Evolutionary conservation across 441 rosid genomes (phyloP).

Genomic region (Gossypium schwendimanii): DNA sequence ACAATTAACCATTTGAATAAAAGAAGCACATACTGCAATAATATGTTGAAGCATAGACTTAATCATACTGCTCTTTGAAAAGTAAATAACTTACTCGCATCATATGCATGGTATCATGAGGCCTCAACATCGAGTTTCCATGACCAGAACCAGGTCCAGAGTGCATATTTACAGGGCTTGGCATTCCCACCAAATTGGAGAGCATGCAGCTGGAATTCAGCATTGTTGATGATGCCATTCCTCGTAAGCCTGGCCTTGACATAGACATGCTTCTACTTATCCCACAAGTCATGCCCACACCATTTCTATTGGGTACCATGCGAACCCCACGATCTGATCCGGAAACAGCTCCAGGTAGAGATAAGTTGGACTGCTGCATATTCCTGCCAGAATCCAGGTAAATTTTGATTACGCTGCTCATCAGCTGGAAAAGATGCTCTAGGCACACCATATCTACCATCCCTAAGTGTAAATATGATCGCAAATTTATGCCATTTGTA

Average conservation of each 20-base stretch:
- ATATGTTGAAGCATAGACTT: not conserved
- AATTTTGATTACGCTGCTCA: slow-evolving; percentile 79
- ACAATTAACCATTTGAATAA: not conserved
- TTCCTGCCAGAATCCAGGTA: slow-evolving; percentile 43
- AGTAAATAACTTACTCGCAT: slow-evolving; percentile 56
- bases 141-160: slow-evolving; percentile 59
- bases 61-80: not conserved
- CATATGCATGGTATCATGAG: slow-evolving; percentile 66
- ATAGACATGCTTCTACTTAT: slow-evolving; percentile 63
- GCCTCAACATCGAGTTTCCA: slow-evolving; percentile 66
- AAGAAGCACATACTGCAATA: not conserved
- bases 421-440: slow-evolving; percentile 66
- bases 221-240: slow-evolving; percentile 60
- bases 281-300: slow-evolving; percentile 60
- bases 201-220: slow-evolving; percentile 61
- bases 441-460: slow-evolving; percentile 66
- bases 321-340: slow-evolving; percentile 67
- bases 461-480: slow-evolving; percentile 38
- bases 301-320: slow-evolving; percentile 61
- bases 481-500: not conserved
- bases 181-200: slow-evolving; percentile 63
- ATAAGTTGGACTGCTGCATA: slow-evolving; percentile 62
- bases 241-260: slow-evolving; percentile 78
- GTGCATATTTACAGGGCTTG: slow-evolving; percentile 56
- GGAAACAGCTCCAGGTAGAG: slow-evolving; percentile 56